Percentiles rank a stretch among this genome's conserved stretches.
These are phyloP conservation scores for Neurospora sp. DNA, from an alignment of 495 filamentous ascomycete genomes.

Conservation along the genomic window DNA sequence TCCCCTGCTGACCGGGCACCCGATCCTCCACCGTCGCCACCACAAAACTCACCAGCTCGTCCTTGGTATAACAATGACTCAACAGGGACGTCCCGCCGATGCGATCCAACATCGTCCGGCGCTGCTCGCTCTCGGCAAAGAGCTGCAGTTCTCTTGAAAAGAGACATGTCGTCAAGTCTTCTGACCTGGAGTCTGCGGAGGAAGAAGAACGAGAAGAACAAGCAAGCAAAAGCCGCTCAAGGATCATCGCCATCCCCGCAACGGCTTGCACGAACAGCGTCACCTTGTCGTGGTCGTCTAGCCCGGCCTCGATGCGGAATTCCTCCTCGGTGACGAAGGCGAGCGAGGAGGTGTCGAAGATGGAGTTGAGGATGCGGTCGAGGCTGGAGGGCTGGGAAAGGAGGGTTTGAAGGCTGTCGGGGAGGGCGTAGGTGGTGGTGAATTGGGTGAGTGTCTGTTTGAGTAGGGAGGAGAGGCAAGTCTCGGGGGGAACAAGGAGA, in stretches of 20 bases:
- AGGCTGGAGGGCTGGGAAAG: conserved; percentile 9
- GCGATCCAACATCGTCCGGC: conserved; percentile 12
- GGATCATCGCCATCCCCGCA: conserved; percentile 18
- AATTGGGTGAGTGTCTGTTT: conserved; percentile 8
- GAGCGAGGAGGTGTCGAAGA: conserved; percentile 17
- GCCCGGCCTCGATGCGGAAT: conserved; percentile 8
- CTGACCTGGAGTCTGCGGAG: neutral
- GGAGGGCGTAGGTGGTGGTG: conserved; percentile 12
- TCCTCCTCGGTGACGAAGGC: conserved; percentile 17
- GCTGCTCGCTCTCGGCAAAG: conserved; percentile 22
- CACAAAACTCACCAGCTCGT: conserved; percentile 13
- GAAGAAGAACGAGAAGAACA: neutral
- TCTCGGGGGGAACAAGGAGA: conserved; percentile 13
- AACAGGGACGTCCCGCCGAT: conserved; percentile 11
- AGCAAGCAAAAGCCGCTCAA: conserved; percentile 7
- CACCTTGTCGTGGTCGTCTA: conserved; percentile 18
- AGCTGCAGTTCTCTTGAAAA: conserved; percentile 19
- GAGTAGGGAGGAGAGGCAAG: conserved; percentile 15
- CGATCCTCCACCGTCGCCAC: conserved; percentile 8
- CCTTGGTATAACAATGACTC: conserved; percentile 15
- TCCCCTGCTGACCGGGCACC: neutral
- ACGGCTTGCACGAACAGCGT: conserved; percentile 20
- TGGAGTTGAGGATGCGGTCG: conserved; percentile 12
- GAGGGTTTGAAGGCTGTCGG: neutral
- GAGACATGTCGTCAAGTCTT: conserved; percentile 1